Evolutionary conservation across 768 basidiomycete species (phyloP).

Genomic region (Lentinus tigrinus): DNA sequence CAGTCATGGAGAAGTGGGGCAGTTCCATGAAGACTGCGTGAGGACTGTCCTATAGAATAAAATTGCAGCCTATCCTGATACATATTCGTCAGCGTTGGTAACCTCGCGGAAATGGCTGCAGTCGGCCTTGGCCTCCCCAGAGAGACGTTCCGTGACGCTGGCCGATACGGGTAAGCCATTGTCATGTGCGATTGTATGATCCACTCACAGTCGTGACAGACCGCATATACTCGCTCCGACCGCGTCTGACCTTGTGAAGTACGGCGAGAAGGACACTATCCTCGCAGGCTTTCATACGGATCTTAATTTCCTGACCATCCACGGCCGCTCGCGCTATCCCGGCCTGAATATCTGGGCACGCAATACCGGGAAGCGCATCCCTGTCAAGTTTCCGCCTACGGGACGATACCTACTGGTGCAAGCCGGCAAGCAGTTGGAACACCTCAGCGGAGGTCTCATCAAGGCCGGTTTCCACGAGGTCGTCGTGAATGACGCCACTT

Average conservation of each 20-base stretch:
- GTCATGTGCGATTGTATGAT: too few species aligned
- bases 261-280: slow-evolving; percentile 76
- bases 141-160: slow-evolving; percentile 74
- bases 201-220: slow-evolving; percentile 40
- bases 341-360: slow-evolving; percentile 94
- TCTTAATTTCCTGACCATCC: slow-evolving; percentile 91
- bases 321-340: slow-evolving; percentile 83
- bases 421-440: slow-evolving; percentile 94
- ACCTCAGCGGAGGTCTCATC: slow-evolving; percentile 78
- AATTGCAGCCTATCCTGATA: background rate
- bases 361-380: slow-evolving; percentile 87
- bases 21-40: slow-evolving; percentile 85
- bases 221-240: slow-evolving; percentile 93
- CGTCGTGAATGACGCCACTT: slow-evolving; percentile 79
- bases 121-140: slow-evolving; percentile 75
- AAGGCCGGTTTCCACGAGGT: slow-evolving; percentile 96
- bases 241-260: slow-evolving; percentile 84
- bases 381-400: slow-evolving; percentile 81
- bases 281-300: slow-evolving; percentile 95
- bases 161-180: slow-evolving; percentile 73
- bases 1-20: slow-evolving; percentile 85
- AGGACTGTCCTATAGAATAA: slow-evolving; percentile 28
- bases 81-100: slow-evolving; percentile 61
- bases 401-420: slow-evolving; percentile 86
- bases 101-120: slow-evolving; percentile 86